Conservation (phyloP, 257 asterid genomes). For the Primulina huaijiensis region DNA sequence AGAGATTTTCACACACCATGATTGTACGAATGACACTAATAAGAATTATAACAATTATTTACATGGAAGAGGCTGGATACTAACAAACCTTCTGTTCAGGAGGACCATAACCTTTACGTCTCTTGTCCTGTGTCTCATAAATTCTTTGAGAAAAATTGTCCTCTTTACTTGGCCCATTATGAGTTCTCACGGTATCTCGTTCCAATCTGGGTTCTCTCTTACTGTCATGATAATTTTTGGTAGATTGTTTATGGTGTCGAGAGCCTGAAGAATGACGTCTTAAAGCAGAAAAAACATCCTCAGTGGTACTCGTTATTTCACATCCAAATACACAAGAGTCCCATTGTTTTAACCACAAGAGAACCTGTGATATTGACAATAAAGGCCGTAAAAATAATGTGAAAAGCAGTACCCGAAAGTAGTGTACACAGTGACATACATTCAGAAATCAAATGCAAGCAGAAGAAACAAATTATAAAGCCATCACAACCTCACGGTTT, state of each 20-base stretch:
- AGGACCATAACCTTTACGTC: constrained; percentile 56
- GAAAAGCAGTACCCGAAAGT: constrained; percentile 12
- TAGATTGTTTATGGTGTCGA: constrained; percentile 50
- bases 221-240: constrained; percentile 44
- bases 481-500: constrained; percentile 79
- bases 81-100: constrained; percentile 81
- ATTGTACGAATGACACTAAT: neutral
- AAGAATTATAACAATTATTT: neutral
- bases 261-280: constrained; percentile 72
- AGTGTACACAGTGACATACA: constrained; percentile 2
- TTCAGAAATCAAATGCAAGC: constrained; percentile 21
- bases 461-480: constrained; percentile 20
- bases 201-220: constrained; percentile 42
- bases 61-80: constrained; percentile 11
- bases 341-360: constrained; percentile 98
- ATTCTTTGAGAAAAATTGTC: constrained; percentile 40
- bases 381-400: constrained; percentile 19
- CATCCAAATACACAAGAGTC: constrained; percentile 92
- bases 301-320: constrained; percentile 81
- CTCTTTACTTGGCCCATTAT: constrained; percentile 42
- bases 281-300: constrained; percentile 77
- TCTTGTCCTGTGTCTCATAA: constrained; percentile 60
- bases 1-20: neutral
- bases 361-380: constrained; percentile 58
- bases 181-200: constrained; percentile 38